Evolutionary conservation across 2,329 filamentous ascomycete species (phyloP), one percentile per base, ranked within the genome.

Genomic region (Xylaria multiplex): DNA sequence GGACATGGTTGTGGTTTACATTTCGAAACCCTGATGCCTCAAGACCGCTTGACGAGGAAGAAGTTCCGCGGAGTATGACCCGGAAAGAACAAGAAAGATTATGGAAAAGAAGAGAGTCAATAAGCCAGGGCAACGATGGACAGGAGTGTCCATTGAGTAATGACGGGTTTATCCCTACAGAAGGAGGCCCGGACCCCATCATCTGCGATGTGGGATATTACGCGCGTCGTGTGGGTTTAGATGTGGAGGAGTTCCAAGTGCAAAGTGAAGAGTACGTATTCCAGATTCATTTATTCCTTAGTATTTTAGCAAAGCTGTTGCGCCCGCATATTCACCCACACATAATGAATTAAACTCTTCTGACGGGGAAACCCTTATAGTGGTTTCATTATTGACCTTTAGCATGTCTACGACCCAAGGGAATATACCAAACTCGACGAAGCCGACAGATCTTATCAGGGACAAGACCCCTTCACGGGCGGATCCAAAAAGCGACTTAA

Each of bases 351-450:
- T 2, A 16, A 43, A 16, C 27, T 2, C 2, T 6, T 43, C 53
- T 55, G 43, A 55, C 53, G 2, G 19, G 1, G 11, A 2, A n/a
- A n/a, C 14, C n/a, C n/a, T 27, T 3, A 24, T 43, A 55, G 53
- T 74, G 94, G 94, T 0, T 97, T 97, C 76, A 88, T 97, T 52
- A 91, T 97, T 68, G 88, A 91, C 24, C 83, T 97, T 1, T 97
- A 92, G 90, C 95, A 97, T 77, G 84, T 97, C 30, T 97, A 92
- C 77, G 91, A 97, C 69, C 95, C 95, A 0, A 86, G 85, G 55
- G 91, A 95, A 66, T 90, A 93, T 74, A 82, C 81, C 0, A 83
- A 84, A 1, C 77, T 85, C 4, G 74, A 81, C 0, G 76, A 82
- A 1, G 78, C 82, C 1, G 81, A 88, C 42, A 83, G 86, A 22